These are phyloP conservation scores for Phaeotremella skinneri DNA, from an alignment of 768 basidiomycete species.

Conservation along the genomic window DNA sequence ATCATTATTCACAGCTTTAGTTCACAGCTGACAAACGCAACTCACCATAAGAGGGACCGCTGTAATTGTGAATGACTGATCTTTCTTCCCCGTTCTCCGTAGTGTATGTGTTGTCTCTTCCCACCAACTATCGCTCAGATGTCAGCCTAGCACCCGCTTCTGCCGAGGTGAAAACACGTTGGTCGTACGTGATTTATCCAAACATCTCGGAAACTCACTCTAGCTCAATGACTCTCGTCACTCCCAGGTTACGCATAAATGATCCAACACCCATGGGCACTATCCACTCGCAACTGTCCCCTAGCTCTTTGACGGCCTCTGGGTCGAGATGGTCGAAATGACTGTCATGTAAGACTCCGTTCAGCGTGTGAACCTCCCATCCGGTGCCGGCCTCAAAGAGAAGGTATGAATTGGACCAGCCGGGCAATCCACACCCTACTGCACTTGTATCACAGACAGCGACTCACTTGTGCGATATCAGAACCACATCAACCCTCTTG, in stretches of 20 bases:
- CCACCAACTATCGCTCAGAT: slow-evolving; percentile 54
- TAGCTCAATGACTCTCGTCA: slow-evolving; percentile 41
- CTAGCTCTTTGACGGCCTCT: slow-evolving; percentile 41
- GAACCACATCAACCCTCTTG: slow-evolving; percentile 46
- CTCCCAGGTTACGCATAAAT: slow-evolving; percentile 42
- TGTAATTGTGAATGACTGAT: slow-evolving; percentile 37
- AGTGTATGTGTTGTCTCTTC: slow-evolving; percentile 33
- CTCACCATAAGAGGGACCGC: slow-evolving; percentile 45
- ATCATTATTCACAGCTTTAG: background rate
- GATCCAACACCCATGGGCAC: slow-evolving; percentile 47
- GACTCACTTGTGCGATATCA: slow-evolving; percentile 50
- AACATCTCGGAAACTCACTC: slow-evolving; percentile 33
- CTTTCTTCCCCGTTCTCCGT: slow-evolving; percentile 20
- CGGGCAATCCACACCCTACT: background rate
- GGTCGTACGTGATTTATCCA: background rate
- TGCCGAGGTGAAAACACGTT: no score
- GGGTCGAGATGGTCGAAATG: slow-evolving; percentile 52
- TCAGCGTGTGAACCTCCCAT: background rate
- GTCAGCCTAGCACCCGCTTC: no score
- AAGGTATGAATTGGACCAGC: background rate
- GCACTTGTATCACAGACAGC: background rate
- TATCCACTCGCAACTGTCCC: slow-evolving; percentile 49
- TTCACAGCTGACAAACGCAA: background rate
- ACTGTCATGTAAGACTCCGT: slow-evolving; percentile 17
- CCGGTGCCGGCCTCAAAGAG: background rate